Evolutionary conservation across 148 eudicot species (phyloP).

Genomic region (Silene uniflora): DNA sequence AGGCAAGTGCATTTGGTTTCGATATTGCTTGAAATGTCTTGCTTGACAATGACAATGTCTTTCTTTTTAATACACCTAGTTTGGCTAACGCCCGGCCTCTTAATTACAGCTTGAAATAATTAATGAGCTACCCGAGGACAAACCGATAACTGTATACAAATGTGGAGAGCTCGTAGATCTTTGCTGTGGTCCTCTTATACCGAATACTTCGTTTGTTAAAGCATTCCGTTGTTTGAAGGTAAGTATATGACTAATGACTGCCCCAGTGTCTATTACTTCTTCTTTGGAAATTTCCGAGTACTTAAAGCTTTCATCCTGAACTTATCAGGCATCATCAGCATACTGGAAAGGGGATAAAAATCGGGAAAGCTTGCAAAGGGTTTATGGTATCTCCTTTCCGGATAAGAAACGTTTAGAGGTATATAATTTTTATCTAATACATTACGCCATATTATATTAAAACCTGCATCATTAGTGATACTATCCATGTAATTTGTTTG

Average conservation of each 20-base stretch:
- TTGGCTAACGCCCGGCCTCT: too few relatives aligned
- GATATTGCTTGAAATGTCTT: neutral
- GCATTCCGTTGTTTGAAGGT: constrained; percentile 92
- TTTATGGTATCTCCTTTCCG: constrained; percentile 92
- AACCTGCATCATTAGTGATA: too few relatives aligned
- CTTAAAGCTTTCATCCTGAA: constrained; percentile 7
- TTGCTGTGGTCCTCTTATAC: constrained; percentile 98
- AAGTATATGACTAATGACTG: neutral
- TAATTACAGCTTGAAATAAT: constrained; percentile 76
- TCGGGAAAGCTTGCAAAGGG: constrained; percentile 97
- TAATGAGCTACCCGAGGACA: constrained; percentile 85
- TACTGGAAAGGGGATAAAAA: constrained; percentile 93
- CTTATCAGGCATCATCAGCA: constrained; percentile 88
- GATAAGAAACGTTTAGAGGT: constrained; percentile 81
- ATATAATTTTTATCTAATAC: neutral
- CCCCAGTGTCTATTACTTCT: neutral
- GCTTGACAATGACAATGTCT: too few relatives aligned
- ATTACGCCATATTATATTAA: too few relatives aligned
- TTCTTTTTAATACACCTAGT: too few relatives aligned
- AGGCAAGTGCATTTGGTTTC: constrained; percentile 37
- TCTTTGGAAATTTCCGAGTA: neutral
- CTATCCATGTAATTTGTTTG: neutral
- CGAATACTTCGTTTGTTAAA: constrained; percentile 89
- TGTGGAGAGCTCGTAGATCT: constrained; percentile 98
- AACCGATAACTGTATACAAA: constrained; percentile 95